These are phyloP conservation scores for Candida berthetii DNA, from an alignment of 805 yeast species.

Conservation along the genomic window DNA sequence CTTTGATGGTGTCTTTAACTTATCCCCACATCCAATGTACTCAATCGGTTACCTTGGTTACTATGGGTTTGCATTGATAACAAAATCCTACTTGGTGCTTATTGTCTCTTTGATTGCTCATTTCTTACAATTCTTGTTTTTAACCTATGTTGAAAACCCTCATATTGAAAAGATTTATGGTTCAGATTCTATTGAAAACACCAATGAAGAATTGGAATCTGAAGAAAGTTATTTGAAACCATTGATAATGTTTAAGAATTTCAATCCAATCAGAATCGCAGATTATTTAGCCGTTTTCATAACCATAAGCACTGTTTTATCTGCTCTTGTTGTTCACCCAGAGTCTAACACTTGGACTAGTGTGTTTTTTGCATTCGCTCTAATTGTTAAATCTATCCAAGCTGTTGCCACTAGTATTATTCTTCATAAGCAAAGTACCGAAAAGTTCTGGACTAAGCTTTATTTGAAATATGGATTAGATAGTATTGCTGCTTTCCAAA, in stretches of 20 bases:
- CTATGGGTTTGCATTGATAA: constrained; percentile 74
- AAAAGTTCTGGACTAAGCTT: constrained; percentile 57
- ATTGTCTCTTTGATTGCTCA: constrained; percentile 71
- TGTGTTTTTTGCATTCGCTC: constrained; percentile 20
- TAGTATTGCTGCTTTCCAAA: constrained; percentile 58
- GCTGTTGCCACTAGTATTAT: constrained; percentile 43
- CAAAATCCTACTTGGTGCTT: constrained; percentile 67
- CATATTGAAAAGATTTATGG: constrained; percentile 80
- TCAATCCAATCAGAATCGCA: constrained; percentile 55
- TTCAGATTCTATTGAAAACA: constrained; percentile 26
- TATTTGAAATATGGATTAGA: constrained; percentile 61
- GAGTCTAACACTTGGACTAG: constrained; percentile 21
- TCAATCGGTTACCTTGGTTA: constrained; percentile 85
- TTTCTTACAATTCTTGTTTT: constrained; percentile 66
- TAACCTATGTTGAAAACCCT: constrained; percentile 75
- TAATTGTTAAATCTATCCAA: constrained; percentile 45
- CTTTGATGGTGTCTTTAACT: constrained; percentile 84
- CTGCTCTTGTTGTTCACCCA: constrained; percentile 32
- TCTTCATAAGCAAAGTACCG: constrained; percentile 51
- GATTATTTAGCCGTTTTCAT: constrained; percentile 47
- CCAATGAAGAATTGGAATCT: constrained; percentile 26
- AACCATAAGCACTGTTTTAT: constrained; percentile 31
- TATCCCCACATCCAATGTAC: constrained; percentile 92
- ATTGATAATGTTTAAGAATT: constrained; percentile 56
- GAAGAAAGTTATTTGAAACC: constrained; percentile 42